A percentile compares a stretch with the other conserved stretches of the same genome.
phyloP scores from a whole-genome alignment of 1,139 yeast genomes.

The Pneumocystis sp. region DNA sequence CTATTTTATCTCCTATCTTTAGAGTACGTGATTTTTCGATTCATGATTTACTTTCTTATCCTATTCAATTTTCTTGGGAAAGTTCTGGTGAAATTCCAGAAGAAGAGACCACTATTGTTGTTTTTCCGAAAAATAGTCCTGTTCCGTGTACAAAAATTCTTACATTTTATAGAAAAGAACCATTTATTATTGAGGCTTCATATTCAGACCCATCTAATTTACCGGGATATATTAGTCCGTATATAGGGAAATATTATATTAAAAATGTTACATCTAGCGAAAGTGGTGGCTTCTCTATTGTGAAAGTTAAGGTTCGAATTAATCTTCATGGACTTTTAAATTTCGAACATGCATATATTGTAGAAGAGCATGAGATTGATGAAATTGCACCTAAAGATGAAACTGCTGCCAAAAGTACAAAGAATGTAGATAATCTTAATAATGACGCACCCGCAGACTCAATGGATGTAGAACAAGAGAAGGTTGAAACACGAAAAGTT shows the following conservation, averaged over 20 bases:
- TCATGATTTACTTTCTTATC: slow-evolving; percentile 82
- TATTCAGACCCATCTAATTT: slow-evolving; percentile 64
- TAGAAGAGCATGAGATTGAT: slow-evolving; percentile 78
- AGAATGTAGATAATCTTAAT: slow-evolving; percentile 28
- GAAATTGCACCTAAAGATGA: slow-evolving; percentile 34
- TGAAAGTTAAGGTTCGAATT: slow-evolving; percentile 87
- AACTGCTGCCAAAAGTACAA: slow-evolving; percentile 35
- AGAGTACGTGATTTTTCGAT: slow-evolving; percentile 98
- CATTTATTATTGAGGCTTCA: slow-evolving; percentile 73
- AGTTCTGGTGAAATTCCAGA: slow-evolving; percentile 57
- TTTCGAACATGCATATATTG: slow-evolving; percentile 87
- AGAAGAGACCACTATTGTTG: slow-evolving; percentile 85
- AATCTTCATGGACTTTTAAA: slow-evolving; percentile 94
- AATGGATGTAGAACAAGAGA: slow-evolving; percentile 39
- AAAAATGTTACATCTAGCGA: slow-evolving; percentile 69
- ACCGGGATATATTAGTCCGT: slow-evolving; percentile 50
- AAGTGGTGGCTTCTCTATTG: slow-evolving; percentile 66
- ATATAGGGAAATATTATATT: slow-evolving; percentile 73
- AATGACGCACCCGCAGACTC: slow-evolving; percentile 30
- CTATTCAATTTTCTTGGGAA: slow-evolving; percentile 93
- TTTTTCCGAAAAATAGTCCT: slow-evolving; percentile 83
- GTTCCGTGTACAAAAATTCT: slow-evolving; percentile 94
- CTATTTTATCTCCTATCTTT: slow-evolving; percentile 96
- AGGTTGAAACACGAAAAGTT: slow-evolving; percentile 66
- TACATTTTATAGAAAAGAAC: slow-evolving; percentile 81